Conservation (phyloP, 148 eudicot genomes). For the Fallopia convolvulus region DNA sequence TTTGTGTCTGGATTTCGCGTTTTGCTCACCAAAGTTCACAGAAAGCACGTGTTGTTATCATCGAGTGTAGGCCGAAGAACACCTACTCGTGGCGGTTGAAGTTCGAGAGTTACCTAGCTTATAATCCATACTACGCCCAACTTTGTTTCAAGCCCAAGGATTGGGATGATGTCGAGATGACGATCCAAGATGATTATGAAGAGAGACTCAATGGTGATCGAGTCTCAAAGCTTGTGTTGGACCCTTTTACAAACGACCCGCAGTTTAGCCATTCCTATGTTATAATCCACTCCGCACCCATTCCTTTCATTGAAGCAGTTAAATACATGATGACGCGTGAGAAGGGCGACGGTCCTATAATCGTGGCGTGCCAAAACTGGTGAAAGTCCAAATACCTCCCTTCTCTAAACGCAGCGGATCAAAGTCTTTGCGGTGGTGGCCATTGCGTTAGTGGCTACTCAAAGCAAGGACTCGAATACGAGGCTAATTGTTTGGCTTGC, state of each 20-base stretch:
- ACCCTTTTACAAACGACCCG: background rate
- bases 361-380: background rate
- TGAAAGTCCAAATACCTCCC: background rate
- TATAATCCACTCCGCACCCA: background rate
- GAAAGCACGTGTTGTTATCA: background rate
- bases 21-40: too few species aligned
- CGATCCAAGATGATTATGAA: background rate
- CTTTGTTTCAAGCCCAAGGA: background rate
- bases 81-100: background rate
- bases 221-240: background rate
- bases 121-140: background rate
- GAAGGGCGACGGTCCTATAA: background rate
- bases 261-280: background rate
- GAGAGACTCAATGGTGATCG: background rate
- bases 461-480: background rate
- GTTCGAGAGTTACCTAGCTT: background rate
- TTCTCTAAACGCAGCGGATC: background rate
- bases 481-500: background rate
- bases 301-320: background rate
- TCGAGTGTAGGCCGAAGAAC: background rate
- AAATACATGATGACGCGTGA: background rate
- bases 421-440: background rate
- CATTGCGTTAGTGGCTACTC: background rate
- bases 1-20: too few species aligned
- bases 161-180: background rate